Base-by-base conservation (phyloP, 108 stramenopile genomes). In the Nitzschia sp. region DNA sequence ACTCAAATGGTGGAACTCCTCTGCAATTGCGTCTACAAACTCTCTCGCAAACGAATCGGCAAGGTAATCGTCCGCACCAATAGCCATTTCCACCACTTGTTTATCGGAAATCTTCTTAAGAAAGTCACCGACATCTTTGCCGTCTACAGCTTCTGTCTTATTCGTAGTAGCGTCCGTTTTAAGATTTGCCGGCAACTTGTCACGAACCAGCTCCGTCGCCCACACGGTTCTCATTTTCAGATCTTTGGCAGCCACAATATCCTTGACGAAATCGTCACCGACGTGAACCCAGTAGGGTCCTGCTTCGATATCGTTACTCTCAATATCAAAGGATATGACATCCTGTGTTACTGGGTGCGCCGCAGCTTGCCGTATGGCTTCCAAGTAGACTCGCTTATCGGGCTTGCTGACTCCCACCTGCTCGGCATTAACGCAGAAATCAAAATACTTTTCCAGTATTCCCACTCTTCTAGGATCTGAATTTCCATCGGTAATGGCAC, bases 271-370 rank as follows among this genome's bases (percentile, higher is more conserved):
- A 35, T 94, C 93, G 67, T 94, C 93, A 0, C 93, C 93, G 34
- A 94, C 72, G 64, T 94, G 93, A 21, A 91, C 84, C 93, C 93
- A 94, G 72, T 85, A 94, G 6, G 87, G 87, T 9, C 93, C 93
- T 0, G 89, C 56, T 21, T 60, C 34, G 9, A 51, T 24, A 3
- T 33, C 28, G 9, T 0, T 28, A 5, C 27, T 49, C 17, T 46
- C 32, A 19, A 66, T 66, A 2, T 79, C 81, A 1, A 80, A 66
- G 0, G 38, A 21, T 36, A 9, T 25, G n/a, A 81, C 23, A 64
- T 80, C 66, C 18, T 70, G 26, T 8, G 68, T 15, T 23, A 26
- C 21, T 28, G 78, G 75, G 36, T 70, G 59, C 1, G 49, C 19
- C 13, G 71, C 69, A 19, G 71, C 71, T 6, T 69, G 55, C 29